Conservation (phyloP, 2,329 filamentous ascomycete species). For the Beauveria scarabaeidicola region DNA sequence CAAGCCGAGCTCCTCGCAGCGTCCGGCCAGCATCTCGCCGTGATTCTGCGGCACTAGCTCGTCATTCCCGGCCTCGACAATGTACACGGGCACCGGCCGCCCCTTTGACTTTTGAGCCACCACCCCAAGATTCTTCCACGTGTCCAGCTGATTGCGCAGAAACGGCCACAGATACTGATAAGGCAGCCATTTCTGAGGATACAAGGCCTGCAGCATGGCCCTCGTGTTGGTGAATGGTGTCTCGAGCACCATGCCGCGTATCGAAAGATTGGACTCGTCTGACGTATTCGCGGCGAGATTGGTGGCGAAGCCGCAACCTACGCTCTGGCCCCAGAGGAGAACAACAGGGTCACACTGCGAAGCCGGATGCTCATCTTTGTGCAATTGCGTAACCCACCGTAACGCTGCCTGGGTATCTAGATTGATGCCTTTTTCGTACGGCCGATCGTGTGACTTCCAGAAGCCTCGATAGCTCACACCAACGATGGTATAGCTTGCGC, state of each 20-base stretch:
- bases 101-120: slow-evolving; percentile 26
- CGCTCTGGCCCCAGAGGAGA: slow-evolving; percentile 69
- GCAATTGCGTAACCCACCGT: slow-evolving; percentile 46
- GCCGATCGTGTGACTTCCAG: slow-evolving; percentile 66
- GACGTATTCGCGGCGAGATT: slow-evolving; percentile 41
- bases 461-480: slow-evolving; percentile 62
- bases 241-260: slow-evolving; percentile 55
- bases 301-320: slow-evolving; percentile 64
- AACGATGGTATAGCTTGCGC: slow-evolving; percentile 37
- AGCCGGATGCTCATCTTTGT: slow-evolving; percentile 21
- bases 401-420: slow-evolving; percentile 58
- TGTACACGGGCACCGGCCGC: slow-evolving; percentile 31
- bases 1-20: slow-evolving; percentile 40
- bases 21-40: slow-evolving; percentile 34
- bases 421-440: slow-evolving; percentile 62
- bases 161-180: slow-evolving; percentile 70
- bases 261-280: slow-evolving; percentile 26
- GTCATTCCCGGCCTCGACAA: slow-evolving; percentile 49
- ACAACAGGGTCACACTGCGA: slow-evolving; percentile 28
- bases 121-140: slow-evolving; percentile 38
- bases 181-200: slow-evolving; percentile 72
- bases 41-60: slow-evolving; percentile 50
- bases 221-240: slow-evolving; percentile 66
- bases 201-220: slow-evolving; percentile 62
- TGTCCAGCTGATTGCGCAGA: slow-evolving; percentile 55